Base-by-base conservation (phyloP, 2,329 filamentous ascomycete species). In the Trichoderma gracile region DNA sequence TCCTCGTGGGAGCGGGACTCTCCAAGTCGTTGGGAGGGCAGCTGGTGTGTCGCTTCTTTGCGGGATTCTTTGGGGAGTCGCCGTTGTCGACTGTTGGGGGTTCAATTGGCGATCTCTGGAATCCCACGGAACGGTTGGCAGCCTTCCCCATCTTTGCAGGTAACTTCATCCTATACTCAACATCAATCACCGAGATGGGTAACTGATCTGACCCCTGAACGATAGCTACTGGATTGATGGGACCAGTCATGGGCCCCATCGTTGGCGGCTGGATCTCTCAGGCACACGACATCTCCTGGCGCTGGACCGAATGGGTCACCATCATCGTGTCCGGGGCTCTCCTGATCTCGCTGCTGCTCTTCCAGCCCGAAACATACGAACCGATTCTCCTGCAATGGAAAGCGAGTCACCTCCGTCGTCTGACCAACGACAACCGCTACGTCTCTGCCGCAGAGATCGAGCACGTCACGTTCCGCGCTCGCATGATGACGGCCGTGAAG, bases 51-150 rank as follows among this genome's bases (percentile, higher is more conserved):
- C 58, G 58, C 25, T 61, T 61, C 40, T 61, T 61, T 53, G 58
- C 58, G n/a, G 58, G 58, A 2, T 61, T 61, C 25, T 61, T 61
- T 61, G 58, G 58, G 14, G 58, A 61, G 49, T 61, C 58, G 10
- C 58, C 58, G 2, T 6, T 61, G 25, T 45, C 58, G 8, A 61
- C 58, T 38, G 47, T 61, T 15, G 58, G 58, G 3, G 58, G 58
- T 23, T 53, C 58, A 9, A 61, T 61, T 15, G 52, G 58, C 5
- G 58, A 61, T 15, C 9, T 61, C 38, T 61, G 58, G 58, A 23
- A 53, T 61, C 58, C 58, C 0, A 25, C 53, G 58, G 46, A 46
- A 40, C 58, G 58, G 12, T 21, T 61, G n/a, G 33, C 46, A 53
- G 58, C 58, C 9, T 61, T 61, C 15, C 58, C 58, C 14, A 53